A percentile compares a stretch with the other conserved stretches of the same genome.
Evolutionary conservation across 495 filamentous ascomycete genomes (phyloP).

Genomic region (Neurospora sp.): DNA sequence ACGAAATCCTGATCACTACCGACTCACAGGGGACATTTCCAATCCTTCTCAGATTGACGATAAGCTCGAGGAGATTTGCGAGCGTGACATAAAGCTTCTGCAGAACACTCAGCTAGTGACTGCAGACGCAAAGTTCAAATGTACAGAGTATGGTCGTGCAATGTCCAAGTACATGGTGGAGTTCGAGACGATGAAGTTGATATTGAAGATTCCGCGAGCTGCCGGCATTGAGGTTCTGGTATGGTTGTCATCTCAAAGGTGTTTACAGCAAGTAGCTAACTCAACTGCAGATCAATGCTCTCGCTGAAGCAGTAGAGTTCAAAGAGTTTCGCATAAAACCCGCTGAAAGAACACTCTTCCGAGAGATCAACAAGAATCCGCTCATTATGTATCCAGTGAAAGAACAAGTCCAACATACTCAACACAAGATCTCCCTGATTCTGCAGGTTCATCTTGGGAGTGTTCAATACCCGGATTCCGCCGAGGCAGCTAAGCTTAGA

Average conservation of each 20-base stretch:
- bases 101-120: conserved; percentile 51
- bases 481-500: conserved; percentile 51
- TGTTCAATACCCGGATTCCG: conserved; percentile 57
- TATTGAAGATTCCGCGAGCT: conserved; percentile 53
- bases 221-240: conserved; percentile 64
- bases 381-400: conserved; percentile 72
- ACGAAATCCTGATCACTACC: conserved; percentile 72
- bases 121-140: conserved; percentile 39
- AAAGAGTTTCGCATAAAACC: conserved; percentile 58
- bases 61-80: conserved; percentile 69
- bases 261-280: conserved; percentile 22
- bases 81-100: conserved; percentile 64
- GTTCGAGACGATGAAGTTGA: conserved; percentile 78
- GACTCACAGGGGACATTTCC: conserved; percentile 44
- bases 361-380: conserved; percentile 67
- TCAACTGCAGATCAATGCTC: conserved; percentile 27
- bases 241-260: conserved; percentile 17
- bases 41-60: conserved; percentile 50
- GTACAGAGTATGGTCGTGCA: conserved; percentile 71
- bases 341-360: conserved; percentile 65
- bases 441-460: conserved; percentile 72
- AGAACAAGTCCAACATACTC: conserved; percentile 56
- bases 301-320: conserved; percentile 67
- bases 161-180: conserved; percentile 92
- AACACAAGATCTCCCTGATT: conserved; percentile 83